Conservation (phyloP, 164 flowering plant genomes). For the Annona squamosa region DNA sequence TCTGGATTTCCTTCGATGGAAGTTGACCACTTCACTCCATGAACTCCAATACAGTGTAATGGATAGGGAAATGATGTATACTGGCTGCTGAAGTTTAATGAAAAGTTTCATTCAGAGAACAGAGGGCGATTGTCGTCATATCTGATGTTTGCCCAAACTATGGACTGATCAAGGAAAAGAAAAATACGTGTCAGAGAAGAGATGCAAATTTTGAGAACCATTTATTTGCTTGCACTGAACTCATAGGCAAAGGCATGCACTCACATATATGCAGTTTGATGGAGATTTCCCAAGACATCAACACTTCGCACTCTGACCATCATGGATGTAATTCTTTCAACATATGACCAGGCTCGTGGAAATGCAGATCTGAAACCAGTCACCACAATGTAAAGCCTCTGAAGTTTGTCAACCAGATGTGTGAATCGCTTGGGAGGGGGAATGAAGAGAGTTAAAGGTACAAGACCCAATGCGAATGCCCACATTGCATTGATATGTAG, state of each 20-base stretch:
- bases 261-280: background rate
- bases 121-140: background rate
- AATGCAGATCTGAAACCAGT: constrained; percentile 2
- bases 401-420: background rate
- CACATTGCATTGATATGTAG: background rate
- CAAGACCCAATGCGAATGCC: background rate
- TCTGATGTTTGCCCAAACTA: background rate
- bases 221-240: background rate
- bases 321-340: background rate
- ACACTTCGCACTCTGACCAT: background rate
- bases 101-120: background rate
- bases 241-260: background rate
- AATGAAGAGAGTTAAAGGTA: constrained; percentile 2
- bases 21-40: constrained; percentile 64
- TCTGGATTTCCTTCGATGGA: constrained; percentile 57
- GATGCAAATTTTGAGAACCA: background rate
- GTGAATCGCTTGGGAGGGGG: constrained; percentile 1
- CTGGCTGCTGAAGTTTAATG: background rate
- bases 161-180: background rate
- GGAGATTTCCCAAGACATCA: background rate
- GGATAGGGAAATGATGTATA: background rate
- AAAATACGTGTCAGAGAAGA: background rate
- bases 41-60: constrained; percentile 2
- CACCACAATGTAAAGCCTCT: background rate
- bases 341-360: background rate